Evolutionary conservation across 805 yeast genomes (phyloP), one percentile per base, ranked within the genome.

Genomic region (Saccharomycopsis javanensis): DNA sequence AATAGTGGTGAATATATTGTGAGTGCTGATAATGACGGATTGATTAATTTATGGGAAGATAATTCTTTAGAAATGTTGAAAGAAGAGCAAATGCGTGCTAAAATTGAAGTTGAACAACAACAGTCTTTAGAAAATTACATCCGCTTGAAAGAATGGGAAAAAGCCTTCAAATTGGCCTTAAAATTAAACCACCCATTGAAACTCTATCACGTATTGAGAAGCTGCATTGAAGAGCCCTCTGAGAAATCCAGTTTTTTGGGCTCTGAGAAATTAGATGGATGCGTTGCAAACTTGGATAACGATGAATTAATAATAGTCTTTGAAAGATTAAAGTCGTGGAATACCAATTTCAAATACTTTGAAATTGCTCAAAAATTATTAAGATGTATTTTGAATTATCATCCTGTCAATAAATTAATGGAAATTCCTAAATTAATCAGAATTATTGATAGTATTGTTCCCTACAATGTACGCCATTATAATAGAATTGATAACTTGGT

Each of bases 1-100:
- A 72, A 80, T 35, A 28, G 34, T 15, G 92, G 95, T 27, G 78
- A 78, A 16, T 77, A 78, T 58, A 77, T 94, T 58, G 80, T 88
- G 0, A 81, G 88, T 58, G 98, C 97, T 0, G 98, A 94, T 70
- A 97, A 97, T 1, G 98, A 94, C 70, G 96, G 97, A 56, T 84
- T 88, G 27, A 79, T 94, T 62, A 86, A 88, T 54, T 75, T 88
- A 45, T 94, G 99, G 99, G 75, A 75, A 56, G 98, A 94, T 70
- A 83, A 85, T 64, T 87, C 96, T 1, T 90, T 83, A 55, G 92
- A 86, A 66, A 64, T 70, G 54, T 15, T 54, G 53, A 56, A 58
- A 42, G 74, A 70, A 28, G 66, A 66, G 51, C 82, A 79, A 60
- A 80, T 79, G 53, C 79, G 76, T 33, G 77, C 74, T 56, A 82